These are phyloP conservation scores for Globisporangium spinosum DNA, from an alignment of 352 stramenopile genomes.

Conservation along the genomic window DNA sequence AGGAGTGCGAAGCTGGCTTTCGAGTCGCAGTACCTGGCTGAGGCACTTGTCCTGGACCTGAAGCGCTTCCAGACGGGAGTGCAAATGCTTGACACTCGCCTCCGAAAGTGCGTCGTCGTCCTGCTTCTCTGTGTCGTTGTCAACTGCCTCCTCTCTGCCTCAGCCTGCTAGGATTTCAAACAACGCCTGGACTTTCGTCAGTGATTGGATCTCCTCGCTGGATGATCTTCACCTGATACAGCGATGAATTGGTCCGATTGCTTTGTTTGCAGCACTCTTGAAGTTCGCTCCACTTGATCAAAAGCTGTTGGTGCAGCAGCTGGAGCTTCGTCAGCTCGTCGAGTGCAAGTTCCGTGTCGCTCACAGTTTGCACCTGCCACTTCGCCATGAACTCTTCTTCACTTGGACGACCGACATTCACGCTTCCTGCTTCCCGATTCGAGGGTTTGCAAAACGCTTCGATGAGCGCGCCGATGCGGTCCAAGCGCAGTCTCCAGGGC, in stretches of 20 bases:
- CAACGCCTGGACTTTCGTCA: conserved; percentile 38
- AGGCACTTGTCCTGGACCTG: conserved; percentile 35
- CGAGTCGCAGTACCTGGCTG: conserved; percentile 23
- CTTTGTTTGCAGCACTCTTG: conserved; percentile 31
- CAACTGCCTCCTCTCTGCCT: background rate
- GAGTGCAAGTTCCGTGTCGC: conserved; percentile 38
- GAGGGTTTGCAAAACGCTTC: conserved; percentile 14
- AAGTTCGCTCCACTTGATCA: conserved; percentile 49
- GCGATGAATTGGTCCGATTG: background rate
- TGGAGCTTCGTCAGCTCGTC: conserved; percentile 41
- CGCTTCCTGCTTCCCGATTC: background rate
- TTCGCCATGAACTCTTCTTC: background rate
- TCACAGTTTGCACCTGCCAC: conserved; percentile 20
- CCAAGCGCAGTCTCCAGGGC: conserved; percentile 42
- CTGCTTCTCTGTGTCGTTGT: background rate
- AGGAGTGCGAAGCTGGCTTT: background rate
- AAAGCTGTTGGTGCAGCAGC: conserved; percentile 53
- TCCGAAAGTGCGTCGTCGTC: background rate
- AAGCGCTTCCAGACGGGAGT: conserved; percentile 28
- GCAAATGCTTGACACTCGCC: conserved; percentile 17
- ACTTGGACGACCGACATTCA: no score
- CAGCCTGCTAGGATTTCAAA: conserved; percentile 30
- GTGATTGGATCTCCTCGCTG: conserved; percentile 31
- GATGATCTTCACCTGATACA: conserved; percentile 18
- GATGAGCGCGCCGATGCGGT: conserved; percentile 45